Base-by-base conservation (phyloP, 2,329 filamentous ascomycete genomes). In the Colletotrichum tofieldiae region DNA sequence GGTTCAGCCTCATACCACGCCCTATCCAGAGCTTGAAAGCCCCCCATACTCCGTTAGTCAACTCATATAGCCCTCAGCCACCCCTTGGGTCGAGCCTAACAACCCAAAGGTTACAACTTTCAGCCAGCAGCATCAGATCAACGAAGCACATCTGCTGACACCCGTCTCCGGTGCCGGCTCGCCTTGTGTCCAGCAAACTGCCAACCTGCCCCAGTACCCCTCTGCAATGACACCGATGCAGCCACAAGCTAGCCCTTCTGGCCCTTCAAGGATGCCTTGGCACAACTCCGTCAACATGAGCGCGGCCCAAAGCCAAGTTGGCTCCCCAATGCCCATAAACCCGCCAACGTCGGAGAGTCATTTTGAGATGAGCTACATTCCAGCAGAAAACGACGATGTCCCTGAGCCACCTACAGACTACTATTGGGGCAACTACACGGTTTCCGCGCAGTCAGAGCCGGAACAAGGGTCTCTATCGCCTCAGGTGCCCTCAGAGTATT, bases 161-260 rank as follows among this genome's bases (percentile, higher is more conserved):
- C 87, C 88, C 35, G 84, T 84, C n/a, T 88, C 87, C 58, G 81
- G 81, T 59, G 81, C 82, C 67, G 83, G 80, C 37, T 89, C 87
- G 41, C 87, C 87, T 65, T 84, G 84, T 60, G 75, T 87, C 54
- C 81, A 83, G 65, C 84, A 87, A 67, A 81, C 80, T 63, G 78
- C 79, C 65, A 86, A 82, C 60, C 79, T 82, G 75, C 79, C 80
- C 69, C 78, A 81, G 37, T 87, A 86, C 73, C 83, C 76, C 20
- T 81, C 82, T n/a, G 78, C 80, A 47, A 77, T 78, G 26, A 79
- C 78, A 43, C 75, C 82, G 39, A 79, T 76, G 52, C 77, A 82
- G 9, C 86, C 87, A 73, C 84, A 85, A 65, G 85, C 84, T 45
- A 86, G 85, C 12, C 86, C 87, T 54, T 84, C 86, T n/a, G 81